Conservation (phyloP, 2,329 filamentous ascomycete genomes). For the Calonectria henricotiae region DNA sequence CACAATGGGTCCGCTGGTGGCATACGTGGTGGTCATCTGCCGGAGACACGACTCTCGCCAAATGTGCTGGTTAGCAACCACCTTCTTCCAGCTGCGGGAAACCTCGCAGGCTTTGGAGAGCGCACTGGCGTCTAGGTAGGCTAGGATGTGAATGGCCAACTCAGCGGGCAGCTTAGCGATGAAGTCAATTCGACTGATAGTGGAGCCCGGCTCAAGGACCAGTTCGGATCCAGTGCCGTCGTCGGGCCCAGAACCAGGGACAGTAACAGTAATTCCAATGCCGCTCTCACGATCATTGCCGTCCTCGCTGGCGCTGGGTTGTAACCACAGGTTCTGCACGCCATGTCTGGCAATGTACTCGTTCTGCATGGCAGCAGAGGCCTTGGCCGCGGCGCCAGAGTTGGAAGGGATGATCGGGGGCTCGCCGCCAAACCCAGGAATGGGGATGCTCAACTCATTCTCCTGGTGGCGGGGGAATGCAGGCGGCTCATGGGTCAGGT, state of each 20-base stretch:
- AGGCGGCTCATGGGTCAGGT: conserved; percentile 51
- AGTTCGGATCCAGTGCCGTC: conserved; percentile 57
- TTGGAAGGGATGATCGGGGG: conserved; percentile 75
- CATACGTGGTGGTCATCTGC: conserved; percentile 74
- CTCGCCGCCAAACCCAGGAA: conserved; percentile 68
- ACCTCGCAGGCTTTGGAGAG: conserved; percentile 68
- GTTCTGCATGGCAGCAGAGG: conserved; percentile 74
- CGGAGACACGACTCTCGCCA: conserved; percentile 77
- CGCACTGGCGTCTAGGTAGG: conserved; percentile 69
- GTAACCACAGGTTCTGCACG: conserved; percentile 63
- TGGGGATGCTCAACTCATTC: conserved; percentile 56
- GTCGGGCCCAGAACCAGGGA: conserved; percentile 58
- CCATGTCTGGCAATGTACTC: conserved; percentile 62
- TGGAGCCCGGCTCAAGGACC: conserved; percentile 56
- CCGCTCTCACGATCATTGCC: conserved; percentile 76
- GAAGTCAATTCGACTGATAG: conserved; percentile 73
- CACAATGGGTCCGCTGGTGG: conserved; percentile 68
- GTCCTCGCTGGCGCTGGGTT: conserved; percentile 62
- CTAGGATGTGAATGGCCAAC: conserved; percentile 73
- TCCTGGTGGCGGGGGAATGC: conserved; percentile 51
- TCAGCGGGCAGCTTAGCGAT: conserved; percentile 71
- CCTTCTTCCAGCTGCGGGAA: conserved; percentile 66
- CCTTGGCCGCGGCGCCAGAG: conserved; percentile 74
- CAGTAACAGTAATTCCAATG: conserved; percentile 73
- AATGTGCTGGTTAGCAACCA: conserved; percentile 71